Evolutionary conservation across 2,329 filamentous ascomycete genomes (phyloP), one percentile per base, ranked within the genome.

Genomic region (Xylariaceae sp.): DNA sequence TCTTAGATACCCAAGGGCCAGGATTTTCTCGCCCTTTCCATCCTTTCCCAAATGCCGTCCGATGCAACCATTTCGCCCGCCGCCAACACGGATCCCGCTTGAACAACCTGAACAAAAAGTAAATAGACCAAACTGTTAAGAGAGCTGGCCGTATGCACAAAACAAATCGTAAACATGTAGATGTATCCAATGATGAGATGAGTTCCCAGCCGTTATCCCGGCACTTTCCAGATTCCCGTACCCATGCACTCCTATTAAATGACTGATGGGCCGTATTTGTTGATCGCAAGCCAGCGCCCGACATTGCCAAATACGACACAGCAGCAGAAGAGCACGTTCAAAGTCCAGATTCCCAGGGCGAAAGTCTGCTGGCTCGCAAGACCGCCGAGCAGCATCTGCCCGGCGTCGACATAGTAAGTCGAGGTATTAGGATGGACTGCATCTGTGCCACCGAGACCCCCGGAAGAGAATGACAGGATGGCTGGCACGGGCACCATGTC

Each of bases 271-370:
- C 70, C n/a, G 71, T 70, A 52, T 65, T 59, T 59, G 19, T 73
- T 78, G 59, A 83, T 72, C n/a, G 86, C 85, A 60, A 97, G 72
- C 57, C 89, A 80, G 58, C 94, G 79, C 12, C 94, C 94, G 66
- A 99, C 90, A 67, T 96, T 97, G 10, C 94, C 94, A 76, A 99
- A 96, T 72, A 92, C 96, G 9, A 97, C 83, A 63, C 89, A 91
- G 66, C 89, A 95, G 72, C 94, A 96, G 69, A 96, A 99, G 47
- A 99, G 73, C 22, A 97, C 91, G 66, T 90, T 96, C 21, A 92
- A 79, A 66, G 96, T 87, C 92, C 94, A 99, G 4, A 91, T 89
- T 12, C 85, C 86, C 16, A 87, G 80, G 53, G 87, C 88, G 1
- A 91, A 70, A 6, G 76, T 83, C 62, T 89, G 82, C 48, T 83